Base-by-base conservation (phyloP, 2,329 filamentous ascomycete genomes). In the Coniochaeta sp. region DNA sequence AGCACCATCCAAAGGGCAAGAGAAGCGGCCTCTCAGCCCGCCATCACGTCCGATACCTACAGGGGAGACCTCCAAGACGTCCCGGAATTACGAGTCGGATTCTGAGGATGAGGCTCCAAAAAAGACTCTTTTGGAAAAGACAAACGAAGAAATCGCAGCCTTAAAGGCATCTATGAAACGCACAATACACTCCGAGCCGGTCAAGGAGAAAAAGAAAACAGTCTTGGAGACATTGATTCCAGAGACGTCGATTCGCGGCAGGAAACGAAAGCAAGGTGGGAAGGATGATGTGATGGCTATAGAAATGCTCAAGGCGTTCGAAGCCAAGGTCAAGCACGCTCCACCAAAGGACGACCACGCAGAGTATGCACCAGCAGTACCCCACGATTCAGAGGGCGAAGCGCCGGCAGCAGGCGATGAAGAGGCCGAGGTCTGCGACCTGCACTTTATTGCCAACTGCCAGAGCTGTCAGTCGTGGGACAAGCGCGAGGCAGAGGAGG, bases 381-480 rank as follows among this genome's bases (percentile, higher is more conserved):
- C 69, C 19, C 50, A 63, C 5, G 57, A 63, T 2, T 58, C 67
- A 10, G 65, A 69, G 17, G 65, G 64, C 5, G 68, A 70, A 14
- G 69, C 69, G 34, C 66, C 65, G 5, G 67, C 67, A 40, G 68
- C 65, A 6, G 63, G 63, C 36, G 87, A 88, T 2, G 85, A 89
- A 42, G 91, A 96, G 71, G 87, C 86, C 2, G 82, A 82, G 57
- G 80, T 96, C 4, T 99, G 95, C 70, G 95, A 98, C 72, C 77
- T 99, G 38, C 95, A 99, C 72, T 99, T 98, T 73, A 96, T 99
- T 64, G 90, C 89, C 56, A 90, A 96, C 68, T 99, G 95, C 73
- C 91, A 96, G 71, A 96, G 91, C 52, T 98, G 95, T 73, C 86
- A 85, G 61, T 84, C 88, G 0, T 96, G 93, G 91, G 89, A 96